Conservation (phyloP, 495 filamentous ascomycete species). For the Tuber indicum region DNA sequence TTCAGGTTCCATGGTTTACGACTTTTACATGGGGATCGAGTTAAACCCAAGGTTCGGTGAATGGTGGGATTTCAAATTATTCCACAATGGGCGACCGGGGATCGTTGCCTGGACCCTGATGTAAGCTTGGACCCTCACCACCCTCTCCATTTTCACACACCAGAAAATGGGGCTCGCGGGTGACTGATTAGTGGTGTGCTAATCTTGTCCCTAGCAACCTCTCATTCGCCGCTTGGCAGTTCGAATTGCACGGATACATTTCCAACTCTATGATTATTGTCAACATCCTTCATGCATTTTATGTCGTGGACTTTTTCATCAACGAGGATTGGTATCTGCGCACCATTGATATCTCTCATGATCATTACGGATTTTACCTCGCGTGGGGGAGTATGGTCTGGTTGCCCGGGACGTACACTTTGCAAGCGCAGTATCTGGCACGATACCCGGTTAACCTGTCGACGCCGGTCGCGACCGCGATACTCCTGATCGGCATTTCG, state of each 20-base stretch:
- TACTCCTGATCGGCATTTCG: conserved; percentile 43
- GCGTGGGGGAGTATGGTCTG: conserved; percentile 49
- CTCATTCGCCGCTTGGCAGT: conserved; percentile 48
- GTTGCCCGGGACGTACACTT: conserved; percentile 48
- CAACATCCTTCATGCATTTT: conserved; percentile 47
- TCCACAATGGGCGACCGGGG: conserved; percentile 49
- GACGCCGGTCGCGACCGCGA: conserved; percentile 29
- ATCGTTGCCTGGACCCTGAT: conserved; percentile 47
- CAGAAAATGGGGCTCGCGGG: neutral
- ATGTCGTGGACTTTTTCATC: conserved; percentile 51
- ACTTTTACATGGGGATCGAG: conserved; percentile 49
- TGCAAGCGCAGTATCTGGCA: conserved; percentile 50
- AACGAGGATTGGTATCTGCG: conserved; percentile 51
- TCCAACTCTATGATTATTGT: conserved; percentile 48
- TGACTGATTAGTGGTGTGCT: conserved; percentile 5
- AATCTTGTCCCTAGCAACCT: conserved; percentile 44
- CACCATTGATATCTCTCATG: conserved; percentile 51
- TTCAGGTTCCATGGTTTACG: conserved; percentile 46
- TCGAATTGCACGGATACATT: conserved; percentile 46
- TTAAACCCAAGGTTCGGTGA: conserved; percentile 49
- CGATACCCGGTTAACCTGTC: conserved; percentile 45
- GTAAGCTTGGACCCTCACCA: conserved; percentile 26
- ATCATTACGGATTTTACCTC: conserved; percentile 52
- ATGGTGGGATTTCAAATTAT: conserved; percentile 50
- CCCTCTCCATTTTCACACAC: conserved; percentile 2